Evolutionary conservation across 768 basidiomycete species (phyloP).

Genomic region (Lactarius akahatsu): DNA sequence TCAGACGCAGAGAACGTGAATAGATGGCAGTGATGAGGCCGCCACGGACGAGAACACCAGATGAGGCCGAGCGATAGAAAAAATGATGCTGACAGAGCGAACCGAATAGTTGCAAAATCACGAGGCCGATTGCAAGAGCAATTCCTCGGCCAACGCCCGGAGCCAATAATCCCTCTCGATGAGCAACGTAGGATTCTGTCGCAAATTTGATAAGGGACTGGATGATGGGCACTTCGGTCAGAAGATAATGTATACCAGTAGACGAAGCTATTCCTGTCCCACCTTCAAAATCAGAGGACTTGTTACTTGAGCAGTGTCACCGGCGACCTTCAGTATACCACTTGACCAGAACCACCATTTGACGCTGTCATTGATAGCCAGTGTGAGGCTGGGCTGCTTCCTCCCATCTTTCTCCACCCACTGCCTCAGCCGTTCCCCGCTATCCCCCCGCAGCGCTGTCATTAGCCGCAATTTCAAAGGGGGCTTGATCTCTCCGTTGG

Average conservation of each 20-base stretch:
- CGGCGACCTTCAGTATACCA: slow-evolving; percentile 57
- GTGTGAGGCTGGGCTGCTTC: slow-evolving; percentile 58
- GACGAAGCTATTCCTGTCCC: slow-evolving; percentile 15
- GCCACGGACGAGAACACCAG: slow-evolving; percentile 78
- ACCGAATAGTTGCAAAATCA: slow-evolving; percentile 63
- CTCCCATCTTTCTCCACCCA: slow-evolving; percentile 67
- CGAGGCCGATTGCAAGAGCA: slow-evolving; percentile 70
- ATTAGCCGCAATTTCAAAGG: slow-evolving; percentile 47
- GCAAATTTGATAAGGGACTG: slow-evolving; percentile 74
- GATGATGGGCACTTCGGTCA: background rate
- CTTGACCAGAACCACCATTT: slow-evolving; percentile 77
- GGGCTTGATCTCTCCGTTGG: slow-evolving; percentile 60
- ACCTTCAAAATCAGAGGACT: slow-evolving; percentile 80
- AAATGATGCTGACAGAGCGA: slow-evolving; percentile 77
- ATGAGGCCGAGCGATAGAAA: slow-evolving; percentile 71
- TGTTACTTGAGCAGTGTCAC: slow-evolving; percentile 70
- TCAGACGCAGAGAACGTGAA: slow-evolving; percentile 65
- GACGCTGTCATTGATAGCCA: slow-evolving; percentile 75
- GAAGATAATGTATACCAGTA: background rate
- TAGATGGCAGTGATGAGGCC: slow-evolving; percentile 90
- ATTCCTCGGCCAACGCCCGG: slow-evolving; percentile 59
- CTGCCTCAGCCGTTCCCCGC: slow-evolving; percentile 53
- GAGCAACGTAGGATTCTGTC: slow-evolving; percentile 51
- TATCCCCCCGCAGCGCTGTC: slow-evolving; percentile 60
- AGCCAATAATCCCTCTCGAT: slow-evolving; percentile 30